Percentiles rank a stretch among this genome's conserved stretches.
These are phyloP conservation scores for Colletotrichum sp. DNA, from an alignment of 2,329 filamentous ascomycete genomes.

Conservation along the genomic window DNA sequence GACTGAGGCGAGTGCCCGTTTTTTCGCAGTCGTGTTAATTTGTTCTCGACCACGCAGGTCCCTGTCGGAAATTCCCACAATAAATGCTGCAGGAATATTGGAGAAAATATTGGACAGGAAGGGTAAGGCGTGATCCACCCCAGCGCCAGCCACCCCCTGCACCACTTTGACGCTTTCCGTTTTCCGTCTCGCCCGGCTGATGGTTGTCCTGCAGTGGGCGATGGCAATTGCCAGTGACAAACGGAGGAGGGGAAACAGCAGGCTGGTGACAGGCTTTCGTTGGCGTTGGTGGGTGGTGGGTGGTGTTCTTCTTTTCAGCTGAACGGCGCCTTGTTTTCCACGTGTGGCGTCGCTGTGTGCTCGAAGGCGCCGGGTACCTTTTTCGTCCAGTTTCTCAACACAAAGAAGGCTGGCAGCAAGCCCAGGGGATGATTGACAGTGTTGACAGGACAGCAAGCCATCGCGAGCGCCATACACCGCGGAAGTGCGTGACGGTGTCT, in stretches of 20 bases:
- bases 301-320: not conserved
- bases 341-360: not conserved
- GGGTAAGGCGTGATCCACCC: not conserved
- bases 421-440: not conserved
- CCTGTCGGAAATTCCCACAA: not conserved
- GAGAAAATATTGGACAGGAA: not conserved
- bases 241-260: not conserved
- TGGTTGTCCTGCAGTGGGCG: not conserved
- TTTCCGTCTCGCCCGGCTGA: not conserved
- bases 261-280: not conserved
- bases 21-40: not conserved
- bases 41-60: not conserved
- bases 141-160: slow-evolving; percentile 14
- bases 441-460: not conserved
- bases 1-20: not conserved
- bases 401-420: not conserved
- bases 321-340: not conserved
- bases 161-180: slow-evolving; percentile 4
- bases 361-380: not conserved
- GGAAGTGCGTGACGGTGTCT: not conserved
- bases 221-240: not conserved
- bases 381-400: not conserved
- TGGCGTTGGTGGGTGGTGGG: not conserved
- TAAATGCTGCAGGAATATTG: slow-evolving; percentile 8
- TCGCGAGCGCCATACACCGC: not conserved